Evolutionary conservation across 2,329 filamentous ascomycete species (phyloP).

Genomic region (Colletotrichum tabaci): DNA sequence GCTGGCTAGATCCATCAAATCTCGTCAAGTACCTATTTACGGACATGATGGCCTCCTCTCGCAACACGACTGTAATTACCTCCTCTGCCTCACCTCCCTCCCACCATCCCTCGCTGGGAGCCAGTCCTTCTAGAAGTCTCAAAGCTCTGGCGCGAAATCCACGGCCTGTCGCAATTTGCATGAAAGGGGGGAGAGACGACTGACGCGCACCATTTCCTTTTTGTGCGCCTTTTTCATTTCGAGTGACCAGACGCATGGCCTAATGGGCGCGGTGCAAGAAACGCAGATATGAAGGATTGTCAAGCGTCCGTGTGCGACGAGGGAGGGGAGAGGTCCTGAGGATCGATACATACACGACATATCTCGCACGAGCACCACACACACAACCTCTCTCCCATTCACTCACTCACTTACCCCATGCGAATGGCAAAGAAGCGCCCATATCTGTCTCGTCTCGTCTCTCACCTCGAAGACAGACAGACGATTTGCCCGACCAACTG

Average conservation of each 20-base stretch:
- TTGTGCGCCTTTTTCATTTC: slow-evolving; percentile 21
- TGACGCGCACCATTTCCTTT: slow-evolving; percentile 18
- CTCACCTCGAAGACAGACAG: slow-evolving; percentile 24
- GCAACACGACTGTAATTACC: slow-evolving; percentile 36
- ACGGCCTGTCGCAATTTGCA: background rate
- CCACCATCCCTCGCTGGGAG: slow-evolving; percentile 2
- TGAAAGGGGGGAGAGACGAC: background rate
- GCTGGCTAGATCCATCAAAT: slow-evolving; percentile 37
- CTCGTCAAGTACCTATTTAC: slow-evolving; percentile 39
- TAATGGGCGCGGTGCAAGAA: background rate
- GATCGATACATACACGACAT: background rate
- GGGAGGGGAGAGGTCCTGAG: background rate
- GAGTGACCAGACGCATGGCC: background rate
- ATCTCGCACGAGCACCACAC: slow-evolving; percentile 2
- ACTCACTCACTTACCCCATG: background rate
- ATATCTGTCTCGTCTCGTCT: slow-evolving; percentile 18
- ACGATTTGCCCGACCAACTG: slow-evolving; percentile 12
- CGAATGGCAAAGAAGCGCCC: slow-evolving; percentile 13
- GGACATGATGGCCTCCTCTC: slow-evolving; percentile 38
- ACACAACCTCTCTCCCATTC: background rate
- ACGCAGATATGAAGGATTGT: slow-evolving; percentile 5
- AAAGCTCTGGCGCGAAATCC: slow-evolving; percentile 3
- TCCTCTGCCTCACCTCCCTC: slow-evolving; percentile 11
- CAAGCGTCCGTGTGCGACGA: background rate
- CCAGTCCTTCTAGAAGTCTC: slow-evolving; percentile 21